Conservation (phyloP, 306 rosid species). For the Pterocarpus santalinus region DNA sequence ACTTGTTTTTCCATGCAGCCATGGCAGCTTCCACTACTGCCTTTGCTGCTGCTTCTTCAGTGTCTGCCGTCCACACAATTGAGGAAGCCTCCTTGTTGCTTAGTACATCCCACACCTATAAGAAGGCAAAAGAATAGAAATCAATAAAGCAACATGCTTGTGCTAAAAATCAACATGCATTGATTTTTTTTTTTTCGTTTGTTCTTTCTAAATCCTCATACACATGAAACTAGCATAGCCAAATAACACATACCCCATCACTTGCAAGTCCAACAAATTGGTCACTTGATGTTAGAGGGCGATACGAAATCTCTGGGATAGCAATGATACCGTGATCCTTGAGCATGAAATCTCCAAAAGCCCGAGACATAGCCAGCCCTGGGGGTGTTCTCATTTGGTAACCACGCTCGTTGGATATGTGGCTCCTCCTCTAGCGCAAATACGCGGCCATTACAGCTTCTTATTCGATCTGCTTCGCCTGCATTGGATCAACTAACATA, state of each 20-base stretch:
- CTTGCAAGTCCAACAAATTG: conserved; percentile 66
- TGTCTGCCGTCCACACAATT: conserved; percentile 57
- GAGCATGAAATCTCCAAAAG: conserved; percentile 73
- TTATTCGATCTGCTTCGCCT: conserved; percentile 68
- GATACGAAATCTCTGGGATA: conserved; percentile 59
- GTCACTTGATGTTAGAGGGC: conserved; percentile 53
- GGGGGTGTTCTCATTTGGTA: conserved; percentile 67
- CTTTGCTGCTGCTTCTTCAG: conserved; percentile 57
- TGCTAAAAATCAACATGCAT: not conserved
- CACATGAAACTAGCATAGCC: no score
- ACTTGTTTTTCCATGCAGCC: conserved; percentile 57
- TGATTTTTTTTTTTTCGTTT: no score
- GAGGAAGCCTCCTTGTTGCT: conserved; percentile 61
- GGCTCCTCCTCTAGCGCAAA: conserved; percentile 63
- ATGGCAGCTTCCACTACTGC: conserved; percentile 63
- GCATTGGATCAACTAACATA: conserved; percentile 1
- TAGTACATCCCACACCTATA: conserved; percentile 74
- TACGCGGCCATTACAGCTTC: conserved; percentile 63
- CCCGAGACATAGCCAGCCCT: conserved; percentile 82
- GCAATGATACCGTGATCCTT: conserved; percentile 72
- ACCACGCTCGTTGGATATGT: conserved; percentile 71
- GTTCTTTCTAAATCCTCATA: not conserved
- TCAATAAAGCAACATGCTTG: not conserved
- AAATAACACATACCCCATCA: conserved; percentile 62
- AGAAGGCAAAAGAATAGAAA: not conserved